Conservation (phyloP, 768 basidiomycete species). For the Suillus subalutaceus region DNA sequence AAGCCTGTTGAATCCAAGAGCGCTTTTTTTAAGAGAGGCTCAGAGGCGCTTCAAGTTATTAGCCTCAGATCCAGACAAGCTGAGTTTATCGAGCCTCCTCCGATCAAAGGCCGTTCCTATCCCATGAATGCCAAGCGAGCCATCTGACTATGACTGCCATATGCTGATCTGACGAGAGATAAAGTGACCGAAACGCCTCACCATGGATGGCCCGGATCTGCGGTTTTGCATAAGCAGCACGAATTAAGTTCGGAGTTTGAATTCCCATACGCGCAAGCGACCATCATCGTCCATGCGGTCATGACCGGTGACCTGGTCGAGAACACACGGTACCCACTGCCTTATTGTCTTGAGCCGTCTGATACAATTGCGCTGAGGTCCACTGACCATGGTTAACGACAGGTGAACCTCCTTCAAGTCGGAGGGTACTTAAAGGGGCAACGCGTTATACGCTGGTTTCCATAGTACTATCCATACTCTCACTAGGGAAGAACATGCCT, state of each 20-base stretch:
- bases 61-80: not conserved
- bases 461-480: not conserved
- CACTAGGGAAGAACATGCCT: not conserved
- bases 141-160: no score
- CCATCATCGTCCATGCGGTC: not conserved
- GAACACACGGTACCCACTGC: not conserved
- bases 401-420: not conserved
- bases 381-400: not conserved
- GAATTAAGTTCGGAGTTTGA: not conserved
- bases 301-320: not conserved
- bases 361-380: not conserved
- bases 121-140: no score
- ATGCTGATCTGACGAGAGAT: no score
- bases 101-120: not conserved
- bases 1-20: not conserved
- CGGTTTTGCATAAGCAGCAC: not conserved
- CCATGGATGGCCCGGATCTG: not conserved
- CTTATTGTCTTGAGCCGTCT: not conserved
- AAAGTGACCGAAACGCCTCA: not conserved
- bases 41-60: not conserved
- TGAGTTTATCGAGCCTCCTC: not conserved
- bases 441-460: not conserved
- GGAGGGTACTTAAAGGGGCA: not conserved
- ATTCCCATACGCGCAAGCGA: not conserved
- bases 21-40: not conserved